Evolutionary conservation across 2,329 filamentous ascomycete genomes (phyloP).

Genomic region (Aspergillus sp.): DNA sequence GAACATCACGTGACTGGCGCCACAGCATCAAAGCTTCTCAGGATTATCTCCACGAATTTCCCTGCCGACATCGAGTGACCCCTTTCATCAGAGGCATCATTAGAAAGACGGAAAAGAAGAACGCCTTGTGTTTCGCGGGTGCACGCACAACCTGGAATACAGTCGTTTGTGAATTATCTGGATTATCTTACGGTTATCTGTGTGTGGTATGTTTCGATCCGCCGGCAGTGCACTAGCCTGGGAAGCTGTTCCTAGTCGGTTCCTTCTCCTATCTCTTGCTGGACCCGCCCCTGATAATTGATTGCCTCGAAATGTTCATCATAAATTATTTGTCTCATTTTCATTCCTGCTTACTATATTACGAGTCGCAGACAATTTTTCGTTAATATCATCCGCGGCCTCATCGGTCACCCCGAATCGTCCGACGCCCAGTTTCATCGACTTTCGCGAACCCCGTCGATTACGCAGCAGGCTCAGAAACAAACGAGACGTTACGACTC

Average conservation of each 20-base stretch:
- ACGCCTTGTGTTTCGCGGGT: background rate
- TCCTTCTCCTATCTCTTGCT: background rate
- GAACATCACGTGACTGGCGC: constrained; percentile 13
- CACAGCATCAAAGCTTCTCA: constrained; percentile 12
- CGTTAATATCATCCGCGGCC: no score
- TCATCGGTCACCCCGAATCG: background rate
- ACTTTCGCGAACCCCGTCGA: no score
- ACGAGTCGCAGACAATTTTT: no score
- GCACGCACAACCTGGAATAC: background rate
- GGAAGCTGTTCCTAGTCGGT: background rate
- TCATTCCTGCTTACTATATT: background rate
- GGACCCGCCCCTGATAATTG: background rate
- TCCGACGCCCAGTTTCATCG: background rate
- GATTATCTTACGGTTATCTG: background rate
- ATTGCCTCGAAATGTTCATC: background rate
- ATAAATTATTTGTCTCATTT: background rate
- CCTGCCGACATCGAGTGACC: constrained; percentile 1
- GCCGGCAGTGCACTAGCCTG: background rate
- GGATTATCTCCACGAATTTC: constrained; percentile 5
- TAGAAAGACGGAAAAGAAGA: background rate
- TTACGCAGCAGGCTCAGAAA: no score
- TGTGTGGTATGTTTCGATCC: background rate
- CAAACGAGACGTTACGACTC: background rate
- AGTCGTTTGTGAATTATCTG: background rate
- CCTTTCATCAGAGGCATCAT: background rate